These are phyloP conservation scores for Russula vinacea DNA, from an alignment of 768 basidiomycete species.

Conservation along the genomic window DNA sequence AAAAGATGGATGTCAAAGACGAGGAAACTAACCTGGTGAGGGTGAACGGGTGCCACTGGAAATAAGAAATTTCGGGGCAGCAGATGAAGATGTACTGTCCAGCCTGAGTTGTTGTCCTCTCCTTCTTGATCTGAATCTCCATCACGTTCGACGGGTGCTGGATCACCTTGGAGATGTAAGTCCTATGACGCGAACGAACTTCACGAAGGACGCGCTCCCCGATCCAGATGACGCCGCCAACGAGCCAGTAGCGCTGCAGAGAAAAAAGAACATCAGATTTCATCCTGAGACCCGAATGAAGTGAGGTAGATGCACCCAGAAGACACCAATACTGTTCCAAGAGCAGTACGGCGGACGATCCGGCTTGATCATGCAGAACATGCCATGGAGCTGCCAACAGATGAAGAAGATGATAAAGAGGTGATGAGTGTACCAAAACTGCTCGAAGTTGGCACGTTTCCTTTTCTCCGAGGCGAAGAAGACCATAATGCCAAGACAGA, in stretches of 20 bases:
- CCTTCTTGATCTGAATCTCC: constrained; percentile 97
- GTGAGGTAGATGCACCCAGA: constrained; percentile 69
- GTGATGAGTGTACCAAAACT: constrained; percentile 87
- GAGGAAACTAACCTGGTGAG: constrained; percentile 61
- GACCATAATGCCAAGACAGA: constrained; percentile 70
- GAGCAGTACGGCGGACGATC: constrained; percentile 88
- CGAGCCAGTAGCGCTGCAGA: constrained; percentile 79
- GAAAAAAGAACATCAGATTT: constrained; percentile 22
- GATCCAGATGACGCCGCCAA: constrained; percentile 84
- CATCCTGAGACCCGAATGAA: neutral
- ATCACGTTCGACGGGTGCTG: constrained; percentile 93
- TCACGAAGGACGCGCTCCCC: constrained; percentile 88
- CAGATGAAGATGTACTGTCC: constrained; percentile 93
- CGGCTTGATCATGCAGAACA: constrained; percentile 96
- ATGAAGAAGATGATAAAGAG: constrained; percentile 92
- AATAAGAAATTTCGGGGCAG: constrained; percentile 90
- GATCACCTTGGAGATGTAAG: constrained; percentile 92
- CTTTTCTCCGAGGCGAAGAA: constrained; percentile 83
- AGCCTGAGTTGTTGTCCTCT: constrained; percentile 75
- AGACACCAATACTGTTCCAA: constrained; percentile 81
- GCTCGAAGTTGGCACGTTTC: constrained; percentile 74
- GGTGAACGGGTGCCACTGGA: constrained; percentile 98
- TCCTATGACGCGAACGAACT: constrained; percentile 83
- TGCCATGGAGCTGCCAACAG: constrained; percentile 89
- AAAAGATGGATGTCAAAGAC: neutral